These are phyloP conservation scores for Paecilomyces variotii DNA, from an alignment of 2,329 filamentous ascomycete species.

Conservation along the genomic window DNA sequence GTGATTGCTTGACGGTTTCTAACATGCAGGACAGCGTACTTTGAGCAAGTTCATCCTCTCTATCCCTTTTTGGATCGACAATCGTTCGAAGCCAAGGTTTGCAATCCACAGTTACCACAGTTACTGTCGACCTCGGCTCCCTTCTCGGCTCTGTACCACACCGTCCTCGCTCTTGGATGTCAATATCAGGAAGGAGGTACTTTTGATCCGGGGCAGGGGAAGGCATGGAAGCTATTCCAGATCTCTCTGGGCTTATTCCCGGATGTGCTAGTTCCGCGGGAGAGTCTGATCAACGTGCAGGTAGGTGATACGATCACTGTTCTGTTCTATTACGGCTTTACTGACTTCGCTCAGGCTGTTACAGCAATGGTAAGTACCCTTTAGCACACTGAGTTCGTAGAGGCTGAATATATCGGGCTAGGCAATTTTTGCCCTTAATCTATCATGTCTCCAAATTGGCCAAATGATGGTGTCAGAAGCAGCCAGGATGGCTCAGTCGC, in stretches of 20 bases:
- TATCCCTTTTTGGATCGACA: conserved; percentile 35
- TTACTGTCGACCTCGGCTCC: conserved; percentile 19
- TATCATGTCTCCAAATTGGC: conserved; percentile 27
- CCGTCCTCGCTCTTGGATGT: conserved; percentile 31
- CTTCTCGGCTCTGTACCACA: conserved; percentile 33
- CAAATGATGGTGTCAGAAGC: conserved; percentile 25
- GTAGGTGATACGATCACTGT: conserved; percentile 1
- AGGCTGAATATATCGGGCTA: conserved; percentile 8
- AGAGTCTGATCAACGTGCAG: conserved; percentile 14
- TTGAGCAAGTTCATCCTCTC: conserved; percentile 30
- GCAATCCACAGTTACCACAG: conserved; percentile 16
- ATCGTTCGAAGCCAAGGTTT: conserved; percentile 26
- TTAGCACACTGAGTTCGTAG: neutral
- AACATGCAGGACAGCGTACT: conserved; percentile 24
- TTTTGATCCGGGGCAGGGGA: conserved; percentile 33
- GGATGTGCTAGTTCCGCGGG: conserved; percentile 21
- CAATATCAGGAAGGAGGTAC: conserved; percentile 27
- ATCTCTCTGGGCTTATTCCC: conserved; percentile 28
- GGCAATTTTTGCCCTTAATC: conserved; percentile 30
- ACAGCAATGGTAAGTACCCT: conserved; percentile 16
- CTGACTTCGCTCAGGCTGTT: conserved; percentile 14
- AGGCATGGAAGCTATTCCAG: conserved; percentile 34
- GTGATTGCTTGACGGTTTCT: neutral
- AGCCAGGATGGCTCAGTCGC: conserved; percentile 23
- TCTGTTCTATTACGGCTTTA: neutral